Evolutionary conservation across 768 basidiomycete genomes (phyloP), one percentile per base, ranked within the genome.

Genomic region (Russula emetica): DNA sequence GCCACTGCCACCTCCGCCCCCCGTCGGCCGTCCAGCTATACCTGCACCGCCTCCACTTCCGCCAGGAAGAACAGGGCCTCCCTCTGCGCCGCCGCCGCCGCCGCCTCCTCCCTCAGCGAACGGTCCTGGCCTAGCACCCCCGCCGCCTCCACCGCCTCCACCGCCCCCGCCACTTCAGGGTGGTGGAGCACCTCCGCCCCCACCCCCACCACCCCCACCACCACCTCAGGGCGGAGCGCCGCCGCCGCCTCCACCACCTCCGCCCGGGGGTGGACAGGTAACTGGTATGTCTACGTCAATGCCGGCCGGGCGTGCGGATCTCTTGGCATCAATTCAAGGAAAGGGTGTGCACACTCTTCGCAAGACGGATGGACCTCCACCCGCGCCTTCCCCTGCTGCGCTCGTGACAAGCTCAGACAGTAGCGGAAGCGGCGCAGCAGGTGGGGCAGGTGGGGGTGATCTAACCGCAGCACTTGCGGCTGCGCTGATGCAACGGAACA

Each of bases 291-390:
- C 58, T 2, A 81, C 85, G 5, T 70, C 86, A 11, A 73, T 84
- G 7, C 83, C 82, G 67, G 78, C 85, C 20, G 90, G 83, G 6
- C 83, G 91, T 26, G 74, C 71, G 32, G 86, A 85, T 50, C 78
- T 96, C 2, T 77, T 95, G 47, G 86, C 85, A 0, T 87, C 87
- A 14, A 95, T 96, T 66, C 88, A 89, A 75, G 91, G 90, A 42
- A 86, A 85, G 71, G 88, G 92, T 44, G 77, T 94, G 0, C 81
- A 86, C 68, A 78, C 81, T 3, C 78, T 96, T 56, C 82, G 82
- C 66, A 92, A 89, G 76, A 79, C 81, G 10, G 78, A 81, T 42
- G 70, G 67, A 16, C 61, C 67, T 16, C 55, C 67, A 14, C 61
- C 67, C 1, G 49, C 70, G 16, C 60, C 71, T 16, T 71, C 72